Conservation (phyloP, 805 yeast genomes). For the Osmozyma mogii region DNA sequence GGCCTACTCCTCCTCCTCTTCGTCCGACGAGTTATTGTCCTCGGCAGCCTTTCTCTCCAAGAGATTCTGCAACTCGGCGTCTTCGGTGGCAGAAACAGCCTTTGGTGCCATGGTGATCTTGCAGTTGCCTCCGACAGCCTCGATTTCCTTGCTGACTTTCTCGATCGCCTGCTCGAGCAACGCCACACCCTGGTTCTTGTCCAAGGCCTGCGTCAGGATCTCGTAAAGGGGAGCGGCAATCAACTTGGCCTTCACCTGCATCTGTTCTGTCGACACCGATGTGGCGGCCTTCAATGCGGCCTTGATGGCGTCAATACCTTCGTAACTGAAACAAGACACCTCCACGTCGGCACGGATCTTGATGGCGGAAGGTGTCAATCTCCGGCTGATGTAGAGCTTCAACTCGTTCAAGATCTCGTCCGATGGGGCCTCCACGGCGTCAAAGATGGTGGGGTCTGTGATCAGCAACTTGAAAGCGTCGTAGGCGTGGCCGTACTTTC, state of each 20-base stretch:
- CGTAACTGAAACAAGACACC: conserved; percentile 94
- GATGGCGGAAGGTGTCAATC: conserved; percentile 96
- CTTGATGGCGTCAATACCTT: conserved; percentile 96
- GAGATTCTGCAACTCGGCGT: conserved; percentile 92
- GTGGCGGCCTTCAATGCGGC: conserved; percentile 84
- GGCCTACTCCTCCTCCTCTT: conserved; percentile 44
- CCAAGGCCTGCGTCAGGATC: conserved; percentile 85
- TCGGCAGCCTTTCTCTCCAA: conserved; percentile 90
- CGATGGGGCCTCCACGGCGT: conserved; percentile 65
- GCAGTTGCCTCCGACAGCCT: conserved; percentile 73
- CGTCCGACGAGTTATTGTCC: conserved; percentile 77
- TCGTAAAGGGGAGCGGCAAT: conserved; percentile 98
- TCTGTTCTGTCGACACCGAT: conserved; percentile 68
- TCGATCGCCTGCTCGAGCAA: conserved; percentile 73
- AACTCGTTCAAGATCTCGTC: conserved; percentile 75
- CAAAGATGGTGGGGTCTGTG: conserved; percentile 84
- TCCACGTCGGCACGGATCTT: conserved; percentile 98
- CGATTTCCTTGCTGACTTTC: conserved; percentile 62
- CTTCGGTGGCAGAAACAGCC: conserved; percentile 98
- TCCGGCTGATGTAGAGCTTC: conserved; percentile 77
- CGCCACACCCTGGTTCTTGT: conserved; percentile 82
- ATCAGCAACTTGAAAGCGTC: conserved; percentile 96
- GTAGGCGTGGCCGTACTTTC: conserved; percentile 92
- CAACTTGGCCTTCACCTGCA: conserved; percentile 86
- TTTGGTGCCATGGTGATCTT: conserved; percentile 96